Base-by-base conservation (phyloP, 2,329 filamentous ascomycete genomes). In the Neofusicoccum sp. region DNA sequence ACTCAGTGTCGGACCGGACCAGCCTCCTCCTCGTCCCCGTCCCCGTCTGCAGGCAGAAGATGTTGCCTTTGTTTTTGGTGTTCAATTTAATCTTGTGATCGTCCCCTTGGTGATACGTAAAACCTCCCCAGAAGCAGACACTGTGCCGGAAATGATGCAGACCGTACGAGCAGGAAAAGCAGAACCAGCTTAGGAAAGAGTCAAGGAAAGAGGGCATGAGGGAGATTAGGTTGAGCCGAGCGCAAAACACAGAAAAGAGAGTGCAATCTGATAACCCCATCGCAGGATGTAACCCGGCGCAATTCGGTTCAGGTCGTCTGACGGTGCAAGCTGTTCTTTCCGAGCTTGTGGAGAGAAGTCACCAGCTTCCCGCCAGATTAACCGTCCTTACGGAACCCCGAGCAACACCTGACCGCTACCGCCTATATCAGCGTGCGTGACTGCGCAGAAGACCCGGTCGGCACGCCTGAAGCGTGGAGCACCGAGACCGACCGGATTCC, bases 121-220 rank as follows among this genome's bases (percentile, higher is more conserved):
- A 61, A 56, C 59, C 59, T 61, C 59, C 59, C 59, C 59, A 61
- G 26, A 40, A 61, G 59, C 59, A 56, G 59, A 61, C 59, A 61
- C 59, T 54, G 41, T 61, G 49, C 59, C 59, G 59, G 48, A 61
- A 61, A 54, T 38, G 16, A 44, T 60, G 58, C 16, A 60, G 20
- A 41, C 57, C 44, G 45, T 51, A 9, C 40, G 38, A 54, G 36
- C 34, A 41, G 58, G 28, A 60, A 54, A 59, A 45, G 33, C 44
- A 59, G n/a, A 20, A 36, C 34, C 28, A 54, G 33, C 26, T 53
- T 31, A 40, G 24, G 28, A 48, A 54, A 54, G 40, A 54, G n/a
- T 7, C 41, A 47, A 61, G 33, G 33, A 54, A 31, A 56, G 41
- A 48, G 41, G 30, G 58, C 5, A 41, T 48, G 34, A n/a, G 59